A percentile compares a stretch with the other conserved stretches of the same genome.
Conservation (phyloP, 129 eudicot species). For the Centella asiatica region DNA sequence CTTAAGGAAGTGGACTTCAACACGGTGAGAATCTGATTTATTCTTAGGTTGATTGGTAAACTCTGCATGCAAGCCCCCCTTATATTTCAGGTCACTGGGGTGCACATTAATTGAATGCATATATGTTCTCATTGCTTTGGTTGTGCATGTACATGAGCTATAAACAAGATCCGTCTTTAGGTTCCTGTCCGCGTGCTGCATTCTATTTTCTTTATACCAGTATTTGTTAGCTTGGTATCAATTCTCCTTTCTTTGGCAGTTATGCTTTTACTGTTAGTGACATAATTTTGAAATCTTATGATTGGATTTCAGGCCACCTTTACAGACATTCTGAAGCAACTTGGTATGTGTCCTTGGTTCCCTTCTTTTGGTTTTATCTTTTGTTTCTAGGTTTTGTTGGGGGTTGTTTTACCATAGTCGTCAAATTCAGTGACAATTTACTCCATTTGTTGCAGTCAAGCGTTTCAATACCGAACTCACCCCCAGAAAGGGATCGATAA, state of each 20-base stretch:
- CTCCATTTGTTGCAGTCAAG: constrained; percentile 34
- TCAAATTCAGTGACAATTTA: neutral
- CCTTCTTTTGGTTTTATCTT: too few species aligned
- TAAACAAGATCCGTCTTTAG: neutral
- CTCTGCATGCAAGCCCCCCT: neutral
- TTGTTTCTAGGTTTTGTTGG: neutral
- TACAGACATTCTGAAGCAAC: constrained; percentile 89
- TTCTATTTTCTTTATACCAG: neutral
- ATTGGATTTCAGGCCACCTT: constrained; percentile 83
- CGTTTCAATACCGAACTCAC: constrained; percentile 59
- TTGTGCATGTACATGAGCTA: neutral
- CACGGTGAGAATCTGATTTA: constrained; percentile 49
- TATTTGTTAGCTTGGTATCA: neutral
- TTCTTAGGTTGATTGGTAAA: neutral
- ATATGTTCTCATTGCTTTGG: too few species aligned
- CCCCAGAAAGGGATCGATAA: constrained; percentile 64
- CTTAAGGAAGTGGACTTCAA: constrained; percentile 96
- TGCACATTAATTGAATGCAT: too few species aligned
- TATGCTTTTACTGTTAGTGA: neutral
- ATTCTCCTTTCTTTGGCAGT: neutral
- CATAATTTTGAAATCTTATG: neutral
- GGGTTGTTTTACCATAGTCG: neutral
- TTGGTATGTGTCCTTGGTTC: too few species aligned
- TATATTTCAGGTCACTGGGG: neutral
- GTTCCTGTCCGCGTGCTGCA: neutral